These are phyloP conservation scores for Saccharomycopsis sp. DNA, from an alignment of 805 yeast species.

Conservation along the genomic window DNA sequence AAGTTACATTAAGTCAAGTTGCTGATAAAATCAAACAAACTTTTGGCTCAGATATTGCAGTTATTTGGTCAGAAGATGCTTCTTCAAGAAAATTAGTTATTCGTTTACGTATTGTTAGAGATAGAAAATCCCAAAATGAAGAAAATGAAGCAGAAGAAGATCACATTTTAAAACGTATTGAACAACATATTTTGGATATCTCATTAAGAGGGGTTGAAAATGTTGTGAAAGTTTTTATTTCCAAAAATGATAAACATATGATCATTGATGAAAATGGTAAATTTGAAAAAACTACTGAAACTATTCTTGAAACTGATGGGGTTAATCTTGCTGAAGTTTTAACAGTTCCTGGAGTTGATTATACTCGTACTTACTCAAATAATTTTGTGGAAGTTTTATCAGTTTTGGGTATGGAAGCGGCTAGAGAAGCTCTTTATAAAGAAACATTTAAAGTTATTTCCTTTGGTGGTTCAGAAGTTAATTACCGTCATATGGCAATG, in stretches of 20 bases:
- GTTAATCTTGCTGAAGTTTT: conserved; percentile 91
- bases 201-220: conserved; percentile 94
- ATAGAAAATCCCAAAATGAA: conserved; percentile 85
- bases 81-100: conserved; percentile 93
- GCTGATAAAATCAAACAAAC: conserved; percentile 90
- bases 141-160: conserved; percentile 96
- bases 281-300: conserved; percentile 79
- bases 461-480: conserved; percentile 98
- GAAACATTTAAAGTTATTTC: conserved; percentile 97
- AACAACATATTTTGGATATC: conserved; percentile 92
- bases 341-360: conserved; percentile 90
- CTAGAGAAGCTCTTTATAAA: conserved; percentile 85
- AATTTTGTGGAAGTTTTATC: conserved; percentile 92
- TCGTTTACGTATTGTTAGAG: conserved; percentile 97
- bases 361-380: conserved; percentile 84
- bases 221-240: conserved; percentile 71
- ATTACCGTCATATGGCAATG: conserved; percentile 96
- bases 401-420: conserved; percentile 97
- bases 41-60: conserved; percentile 90
- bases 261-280: conserved; percentile 73
- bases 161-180: conserved; percentile 88
- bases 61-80: conserved; percentile 94
- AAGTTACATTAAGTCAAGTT: conserved; percentile 95
- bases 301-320: conserved; percentile 99
- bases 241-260: conserved; percentile 30